A percentile compares a stretch with the other conserved stretches of the same genome.
Evolutionary conservation across 768 basidiomycete species (phyloP).

Genomic region (Russula griseocarnosa): DNA sequence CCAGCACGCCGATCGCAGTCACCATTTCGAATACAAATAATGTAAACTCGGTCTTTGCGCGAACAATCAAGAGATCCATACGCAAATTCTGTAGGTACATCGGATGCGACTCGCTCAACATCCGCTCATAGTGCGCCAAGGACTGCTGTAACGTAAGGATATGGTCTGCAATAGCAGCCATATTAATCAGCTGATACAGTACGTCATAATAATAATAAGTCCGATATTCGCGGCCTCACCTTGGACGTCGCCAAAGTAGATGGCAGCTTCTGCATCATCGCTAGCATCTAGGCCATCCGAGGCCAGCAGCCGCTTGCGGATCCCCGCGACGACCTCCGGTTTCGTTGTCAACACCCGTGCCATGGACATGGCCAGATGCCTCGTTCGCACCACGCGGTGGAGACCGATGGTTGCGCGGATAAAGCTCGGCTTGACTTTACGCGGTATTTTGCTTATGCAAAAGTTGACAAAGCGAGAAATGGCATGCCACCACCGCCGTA

Average conservation of each 20-base stretch:
- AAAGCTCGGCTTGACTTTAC: conserved; percentile 1
- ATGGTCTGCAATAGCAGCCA: conserved; percentile 59
- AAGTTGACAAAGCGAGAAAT: conserved; percentile 21
- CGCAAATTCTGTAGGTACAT: conserved; percentile 78
- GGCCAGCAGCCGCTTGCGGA: conserved; percentile 67
- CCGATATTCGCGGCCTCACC: conserved; percentile 45
- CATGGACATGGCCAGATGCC: conserved; percentile 75
- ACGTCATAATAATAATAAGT: background rate
- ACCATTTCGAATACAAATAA: conserved; percentile 65
- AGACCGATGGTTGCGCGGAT: conserved; percentile 49
- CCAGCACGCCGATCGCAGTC: conserved; percentile 58
- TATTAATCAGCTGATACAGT: conserved; percentile 7
- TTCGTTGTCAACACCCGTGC: conserved; percentile 74
- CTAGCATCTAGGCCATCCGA: conserved; percentile 37
- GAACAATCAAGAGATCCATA: conserved; percentile 53
- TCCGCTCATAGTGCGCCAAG: conserved; percentile 80
- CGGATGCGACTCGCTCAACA: conserved; percentile 83
- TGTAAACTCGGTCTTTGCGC: conserved; percentile 60
- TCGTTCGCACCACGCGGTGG: conserved; percentile 71
- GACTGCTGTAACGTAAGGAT: conserved; percentile 83
- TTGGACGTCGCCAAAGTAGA: conserved; percentile 90
- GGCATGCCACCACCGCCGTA: conserved; percentile 39
- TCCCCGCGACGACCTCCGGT: conserved; percentile 73
- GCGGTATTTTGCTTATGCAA: conserved; percentile 4
- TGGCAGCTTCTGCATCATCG: conserved; percentile 66